Evolutionary conservation across 345 rosid genomes (phyloP).

Genomic region (Melastoma malabathricum): DNA sequence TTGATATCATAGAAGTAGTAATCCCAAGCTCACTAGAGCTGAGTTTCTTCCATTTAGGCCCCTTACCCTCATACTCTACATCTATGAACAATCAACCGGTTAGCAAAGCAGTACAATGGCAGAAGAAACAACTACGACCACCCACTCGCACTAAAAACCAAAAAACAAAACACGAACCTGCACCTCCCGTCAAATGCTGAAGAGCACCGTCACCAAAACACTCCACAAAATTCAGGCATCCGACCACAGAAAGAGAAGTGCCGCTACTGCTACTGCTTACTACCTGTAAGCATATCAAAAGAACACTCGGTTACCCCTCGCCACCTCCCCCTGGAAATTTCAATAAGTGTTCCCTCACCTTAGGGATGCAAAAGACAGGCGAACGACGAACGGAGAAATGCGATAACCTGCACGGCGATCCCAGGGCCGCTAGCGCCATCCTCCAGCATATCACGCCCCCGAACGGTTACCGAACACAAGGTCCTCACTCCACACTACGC

Average conservation of each 20-base stretch:
- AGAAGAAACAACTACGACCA: background rate
- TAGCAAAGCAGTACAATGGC: background rate
- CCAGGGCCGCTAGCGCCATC: slow-evolving; percentile 7
- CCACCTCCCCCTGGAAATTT: background rate
- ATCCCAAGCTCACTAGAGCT: slow-evolving; percentile 49
- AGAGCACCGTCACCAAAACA: background rate
- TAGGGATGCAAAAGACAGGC: slow-evolving; percentile 3
- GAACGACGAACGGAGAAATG: slow-evolving; percentile 5
- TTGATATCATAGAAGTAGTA: slow-evolving; percentile 42
- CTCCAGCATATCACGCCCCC: background rate
- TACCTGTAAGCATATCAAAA: slow-evolving; percentile 2
- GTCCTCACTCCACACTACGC: background rate
- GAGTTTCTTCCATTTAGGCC: slow-evolving; percentile 31
- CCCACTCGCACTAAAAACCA: background rate
- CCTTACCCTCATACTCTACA: slow-evolving; percentile 9
- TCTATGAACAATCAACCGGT: background rate
- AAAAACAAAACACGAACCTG: background rate
- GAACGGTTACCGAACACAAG: background rate
- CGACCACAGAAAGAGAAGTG: slow-evolving; percentile 1
- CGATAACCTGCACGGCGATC: background rate
- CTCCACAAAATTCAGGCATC: slow-evolving; percentile 1
- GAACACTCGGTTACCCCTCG: background rate
- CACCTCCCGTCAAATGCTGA: slow-evolving; percentile 3
- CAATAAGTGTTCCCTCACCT: slow-evolving; percentile 1
- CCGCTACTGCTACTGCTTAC: slow-evolving; percentile 6